These are phyloP conservation scores for Laguncularia racemosa DNA, from an alignment of 345 rosid species.

Conservation along the genomic window DNA sequence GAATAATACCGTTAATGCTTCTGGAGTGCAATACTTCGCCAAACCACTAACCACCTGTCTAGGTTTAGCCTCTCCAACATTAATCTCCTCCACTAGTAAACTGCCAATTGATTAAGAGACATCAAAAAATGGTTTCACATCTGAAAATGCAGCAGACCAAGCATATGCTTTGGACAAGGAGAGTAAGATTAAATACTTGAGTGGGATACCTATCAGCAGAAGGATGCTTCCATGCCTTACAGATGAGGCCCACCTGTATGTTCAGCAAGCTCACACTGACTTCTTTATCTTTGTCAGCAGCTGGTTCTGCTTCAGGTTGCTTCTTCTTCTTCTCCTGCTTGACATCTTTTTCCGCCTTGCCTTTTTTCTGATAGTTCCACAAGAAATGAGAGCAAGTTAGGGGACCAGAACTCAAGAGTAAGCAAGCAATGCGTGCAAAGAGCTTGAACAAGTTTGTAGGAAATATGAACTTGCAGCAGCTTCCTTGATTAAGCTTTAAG, in stretches of 20 bases:
- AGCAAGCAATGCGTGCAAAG: too few species aligned
- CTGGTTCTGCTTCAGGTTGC: slow-evolving; percentile 39
- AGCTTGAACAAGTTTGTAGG: too few species aligned
- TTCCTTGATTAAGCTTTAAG: too few species aligned
- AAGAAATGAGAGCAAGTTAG: not conserved
- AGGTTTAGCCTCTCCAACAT: slow-evolving; percentile 76
- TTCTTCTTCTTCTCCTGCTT: slow-evolving; percentile 64
- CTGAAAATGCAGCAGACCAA: not conserved
- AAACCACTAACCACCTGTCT: slow-evolving; percentile 98
- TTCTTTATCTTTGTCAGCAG: slow-evolving; percentile 55
- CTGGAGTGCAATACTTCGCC: slow-evolving; percentile 85
- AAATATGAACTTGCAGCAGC: too few species aligned
- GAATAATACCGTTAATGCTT: slow-evolving; percentile 58
- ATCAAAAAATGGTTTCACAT: not conserved
- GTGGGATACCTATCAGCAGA: slow-evolving; percentile 87
- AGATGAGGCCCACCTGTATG: slow-evolving; percentile 79
- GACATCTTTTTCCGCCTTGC: slow-evolving; percentile 39
- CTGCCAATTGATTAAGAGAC: slow-evolving; percentile 31
- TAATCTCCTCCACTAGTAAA: slow-evolving; percentile 95
- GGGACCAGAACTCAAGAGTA: too few species aligned
- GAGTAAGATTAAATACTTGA: slow-evolving; percentile 4
- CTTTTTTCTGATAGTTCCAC: slow-evolving; percentile 38
- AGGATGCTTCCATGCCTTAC: slow-evolving; percentile 96
- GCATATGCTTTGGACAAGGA: not conserved
- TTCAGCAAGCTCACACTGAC: slow-evolving; percentile 81